Evolutionary conservation across 140 eudicot species (phyloP).

Genomic region (Anethum foeniculum): DNA sequence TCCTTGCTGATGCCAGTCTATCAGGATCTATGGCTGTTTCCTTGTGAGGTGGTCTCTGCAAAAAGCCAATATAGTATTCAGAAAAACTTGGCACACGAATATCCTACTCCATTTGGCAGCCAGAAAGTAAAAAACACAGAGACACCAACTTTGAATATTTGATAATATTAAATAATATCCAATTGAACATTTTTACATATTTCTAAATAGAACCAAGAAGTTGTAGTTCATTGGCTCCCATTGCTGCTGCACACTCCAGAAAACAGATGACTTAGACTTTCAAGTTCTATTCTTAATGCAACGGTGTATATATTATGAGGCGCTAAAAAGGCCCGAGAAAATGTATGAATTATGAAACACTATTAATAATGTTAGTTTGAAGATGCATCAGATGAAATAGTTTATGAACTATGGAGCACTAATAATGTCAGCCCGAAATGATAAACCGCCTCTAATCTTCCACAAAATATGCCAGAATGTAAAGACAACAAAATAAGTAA

Average conservation of each 20-base stretch:
- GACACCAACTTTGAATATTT: neutral
- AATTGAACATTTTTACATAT: neutral
- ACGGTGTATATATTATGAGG: neutral
- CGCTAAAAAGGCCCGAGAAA: neutral
- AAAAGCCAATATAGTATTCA: slow-evolving; percentile 17
- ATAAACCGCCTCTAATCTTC: neutral
- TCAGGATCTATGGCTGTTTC: slow-evolving; percentile 55
- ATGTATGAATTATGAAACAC: neutral
- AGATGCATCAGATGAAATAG: neutral
- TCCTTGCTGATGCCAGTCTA: slow-evolving; percentile 73
- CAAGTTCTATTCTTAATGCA: neutral
- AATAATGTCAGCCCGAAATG: neutral
- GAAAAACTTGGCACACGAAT: neutral
- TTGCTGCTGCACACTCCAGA: neutral
- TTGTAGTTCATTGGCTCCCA: neutral
- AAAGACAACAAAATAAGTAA: neutral
- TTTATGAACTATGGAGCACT: neutral
- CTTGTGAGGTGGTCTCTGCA: slow-evolving; percentile 55
- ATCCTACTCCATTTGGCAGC: neutral
- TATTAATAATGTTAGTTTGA: neutral
- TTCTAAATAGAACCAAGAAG: neutral
- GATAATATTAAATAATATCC: neutral
- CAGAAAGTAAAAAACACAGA: neutral
- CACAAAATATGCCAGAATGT: neutral
- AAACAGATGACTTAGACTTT: neutral